These are phyloP conservation scores for Lantana camara DNA, from an alignment of 257 asterid species.

Conservation along the genomic window DNA sequence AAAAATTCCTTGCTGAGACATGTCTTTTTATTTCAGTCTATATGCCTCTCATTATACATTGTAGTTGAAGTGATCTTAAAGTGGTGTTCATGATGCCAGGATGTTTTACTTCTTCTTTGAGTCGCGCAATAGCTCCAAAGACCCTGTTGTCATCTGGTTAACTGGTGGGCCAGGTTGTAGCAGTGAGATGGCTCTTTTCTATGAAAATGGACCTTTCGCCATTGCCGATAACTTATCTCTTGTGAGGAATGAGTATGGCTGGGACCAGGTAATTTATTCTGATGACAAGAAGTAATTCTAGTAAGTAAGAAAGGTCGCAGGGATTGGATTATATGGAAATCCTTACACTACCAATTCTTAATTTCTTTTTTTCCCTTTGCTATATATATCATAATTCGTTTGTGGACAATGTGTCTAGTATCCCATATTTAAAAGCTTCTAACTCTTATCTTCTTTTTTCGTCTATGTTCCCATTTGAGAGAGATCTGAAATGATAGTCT, in stretches of 20 bases:
- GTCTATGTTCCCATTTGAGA: neutral
- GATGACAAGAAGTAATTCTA: constrained; percentile 12
- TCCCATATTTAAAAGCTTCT: too few species aligned
- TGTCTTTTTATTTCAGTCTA: constrained; percentile 13
- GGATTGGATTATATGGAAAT: constrained; percentile 11
- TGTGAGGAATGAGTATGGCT: constrained; percentile 77
- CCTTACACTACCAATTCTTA: neutral
- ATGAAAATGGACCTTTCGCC: constrained; percentile 90
- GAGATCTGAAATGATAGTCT: neutral
- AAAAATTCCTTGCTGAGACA: neutral
- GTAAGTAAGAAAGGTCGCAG: neutral
- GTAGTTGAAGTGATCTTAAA: constrained; percentile 23
- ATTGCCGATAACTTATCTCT: constrained; percentile 77
- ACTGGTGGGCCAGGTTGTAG: constrained; percentile 99
- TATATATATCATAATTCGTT: too few species aligned
- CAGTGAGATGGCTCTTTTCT: constrained; percentile 95
- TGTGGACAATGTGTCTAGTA: too few species aligned
- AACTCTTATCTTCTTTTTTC: neutral
- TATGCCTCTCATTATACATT: neutral
- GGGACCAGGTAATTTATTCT: constrained; percentile 50
- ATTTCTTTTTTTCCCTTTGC: neutral
- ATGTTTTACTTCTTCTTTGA: constrained; percentile 95
- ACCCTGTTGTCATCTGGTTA: constrained; percentile 96
- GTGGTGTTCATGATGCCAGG: constrained; percentile 45
- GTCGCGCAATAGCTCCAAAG: constrained; percentile 71